These are phyloP conservation scores for Trametes sanguinea DNA, from an alignment of 768 basidiomycete species.

Conservation along the genomic window DNA sequence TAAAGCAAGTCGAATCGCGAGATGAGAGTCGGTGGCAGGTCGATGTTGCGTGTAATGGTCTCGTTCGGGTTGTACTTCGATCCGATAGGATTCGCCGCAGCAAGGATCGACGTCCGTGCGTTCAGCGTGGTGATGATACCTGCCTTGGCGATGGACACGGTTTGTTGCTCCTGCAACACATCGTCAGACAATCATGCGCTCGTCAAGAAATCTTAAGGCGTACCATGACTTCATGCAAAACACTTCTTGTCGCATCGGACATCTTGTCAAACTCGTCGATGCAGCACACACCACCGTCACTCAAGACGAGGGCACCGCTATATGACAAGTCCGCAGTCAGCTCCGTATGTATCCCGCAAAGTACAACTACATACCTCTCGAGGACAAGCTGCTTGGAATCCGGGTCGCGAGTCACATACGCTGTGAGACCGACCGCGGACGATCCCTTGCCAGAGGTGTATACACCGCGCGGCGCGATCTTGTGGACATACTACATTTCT, in stretches of 20 bases:
- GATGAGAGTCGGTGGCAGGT: constrained; percentile 95
- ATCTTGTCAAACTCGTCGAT: constrained; percentile 99
- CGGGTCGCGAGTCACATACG: constrained; percentile 97
- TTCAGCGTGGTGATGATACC: constrained; percentile 99
- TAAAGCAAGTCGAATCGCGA: constrained; percentile 98
- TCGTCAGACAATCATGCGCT: too few species aligned
- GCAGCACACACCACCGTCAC: constrained; percentile 96
- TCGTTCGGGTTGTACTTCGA: constrained; percentile 92
- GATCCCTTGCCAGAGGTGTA: constrained; percentile 98
- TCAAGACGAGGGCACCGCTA: constrained; percentile 91
- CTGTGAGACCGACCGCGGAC: constrained; percentile 97
- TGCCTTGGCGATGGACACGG: constrained; percentile 97
- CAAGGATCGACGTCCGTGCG: constrained; percentile 96
- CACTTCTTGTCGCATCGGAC: constrained; percentile 96
- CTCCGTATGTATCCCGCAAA: not conserved
- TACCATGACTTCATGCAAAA: constrained; percentile 99
- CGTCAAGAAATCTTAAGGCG: constrained; percentile 15
- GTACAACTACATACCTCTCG: constrained; percentile 64
- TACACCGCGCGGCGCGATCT: constrained; percentile 96
- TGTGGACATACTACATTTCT: constrained; percentile 85
- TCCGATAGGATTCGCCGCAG: constrained; percentile 96
- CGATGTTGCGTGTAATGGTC: constrained; percentile 94
- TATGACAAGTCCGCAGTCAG: not conserved
- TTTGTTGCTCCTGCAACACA: constrained; percentile 88
- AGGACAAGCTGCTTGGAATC: constrained; percentile 98